These are phyloP conservation scores for Medicago ruthenica DNA, from an alignment of 306 rosid genomes.

Conservation along the genomic window DNA sequence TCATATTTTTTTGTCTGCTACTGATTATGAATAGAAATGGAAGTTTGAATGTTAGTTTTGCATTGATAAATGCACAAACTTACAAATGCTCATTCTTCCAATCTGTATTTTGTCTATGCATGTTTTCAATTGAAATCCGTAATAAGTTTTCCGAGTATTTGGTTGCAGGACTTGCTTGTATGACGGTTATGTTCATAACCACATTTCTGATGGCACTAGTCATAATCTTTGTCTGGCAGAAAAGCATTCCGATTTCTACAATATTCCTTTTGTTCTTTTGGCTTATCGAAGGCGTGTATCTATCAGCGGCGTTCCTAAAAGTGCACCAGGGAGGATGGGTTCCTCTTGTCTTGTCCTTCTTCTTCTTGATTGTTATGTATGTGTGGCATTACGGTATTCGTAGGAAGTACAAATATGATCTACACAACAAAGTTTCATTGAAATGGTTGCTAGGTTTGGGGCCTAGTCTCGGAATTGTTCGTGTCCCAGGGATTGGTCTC, in stretches of 20 bases:
- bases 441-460: slow-evolving; percentile 83
- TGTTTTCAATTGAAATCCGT: neutral
- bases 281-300: slow-evolving; percentile 71
- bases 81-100: too few species aligned
- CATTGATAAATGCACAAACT: neutral
- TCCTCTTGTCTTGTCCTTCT: slow-evolving; percentile 69
- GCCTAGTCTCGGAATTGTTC: slow-evolving; percentile 89
- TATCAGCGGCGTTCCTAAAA: slow-evolving; percentile 73
- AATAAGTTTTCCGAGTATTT: slow-evolving; percentile 18
- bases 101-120: neutral
- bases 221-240: slow-evolving; percentile 80
- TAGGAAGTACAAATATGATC: slow-evolving; percentile 71
- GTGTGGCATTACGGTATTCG: slow-evolving; percentile 85
- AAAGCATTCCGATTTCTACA: slow-evolving; percentile 56
- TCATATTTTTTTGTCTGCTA: neutral
- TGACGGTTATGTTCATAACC: slow-evolving; percentile 78
- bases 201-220: slow-evolving; percentile 85
- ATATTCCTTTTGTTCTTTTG: slow-evolving; percentile 71
- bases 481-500: slow-evolving; percentile 94
- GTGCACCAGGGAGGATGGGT: slow-evolving; percentile 94
- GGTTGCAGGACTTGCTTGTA: slow-evolving; percentile 77
- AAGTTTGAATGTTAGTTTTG: neutral
- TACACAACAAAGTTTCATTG: slow-evolving; percentile 80
- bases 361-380: slow-evolving; percentile 71
- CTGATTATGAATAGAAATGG: neutral